A percentile compares a stretch with the other conserved stretches of the same genome.
Evolutionary conservation across 1,284 basidiomycete species (phyloP).

Genomic region (Austroboletus sp.): DNA sequence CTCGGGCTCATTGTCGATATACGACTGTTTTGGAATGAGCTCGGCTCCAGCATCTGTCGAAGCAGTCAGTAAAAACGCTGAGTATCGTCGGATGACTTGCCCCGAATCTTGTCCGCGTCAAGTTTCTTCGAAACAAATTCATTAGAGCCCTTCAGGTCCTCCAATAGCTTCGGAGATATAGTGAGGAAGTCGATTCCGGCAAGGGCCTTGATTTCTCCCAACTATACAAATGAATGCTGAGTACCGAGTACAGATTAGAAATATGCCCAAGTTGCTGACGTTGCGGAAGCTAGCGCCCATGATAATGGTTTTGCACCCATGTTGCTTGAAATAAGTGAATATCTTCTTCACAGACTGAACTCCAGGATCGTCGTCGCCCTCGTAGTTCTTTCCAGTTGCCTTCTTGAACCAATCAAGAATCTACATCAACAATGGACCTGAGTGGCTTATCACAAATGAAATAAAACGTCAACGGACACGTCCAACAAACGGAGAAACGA

Average conservation of each 20-base stretch:
- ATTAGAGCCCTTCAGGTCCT: slow-evolving; percentile 79
- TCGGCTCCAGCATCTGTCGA: slow-evolving; percentile 51
- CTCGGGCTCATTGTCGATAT: slow-evolving; percentile 85
- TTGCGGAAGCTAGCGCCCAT: slow-evolving; percentile 99
- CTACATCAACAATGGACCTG: slow-evolving; percentile 33
- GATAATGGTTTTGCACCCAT: slow-evolving; percentile 95
- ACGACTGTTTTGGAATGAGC: slow-evolving; percentile 74
- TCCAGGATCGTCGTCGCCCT: slow-evolving; percentile 88
- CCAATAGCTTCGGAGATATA: slow-evolving; percentile 84
- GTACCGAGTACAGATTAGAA: not conserved
- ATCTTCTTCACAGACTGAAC: slow-evolving; percentile 92
- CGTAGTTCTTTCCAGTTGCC: slow-evolving; percentile 73
- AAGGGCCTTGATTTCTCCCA: slow-evolving; percentile 87
- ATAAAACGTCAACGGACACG: slow-evolving; percentile 52
- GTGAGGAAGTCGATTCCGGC: slow-evolving; percentile 96
- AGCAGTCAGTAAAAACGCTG: not conserved
- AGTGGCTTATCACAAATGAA: not conserved
- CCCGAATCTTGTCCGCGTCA: slow-evolving; percentile 40
- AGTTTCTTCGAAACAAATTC: slow-evolving; percentile 81
- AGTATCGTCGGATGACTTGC: not conserved
- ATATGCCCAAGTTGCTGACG: slow-evolving; percentile 39
- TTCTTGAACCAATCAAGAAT: slow-evolving; percentile 97
- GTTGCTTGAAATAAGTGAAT: slow-evolving; percentile 99
- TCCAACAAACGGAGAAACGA: slow-evolving; percentile 98
- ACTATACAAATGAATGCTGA: slow-evolving; percentile 35